Evolutionary conservation across 129 eudicot genomes (phyloP).

Genomic region (sunflower (Helianthus annuus)): DNA sequence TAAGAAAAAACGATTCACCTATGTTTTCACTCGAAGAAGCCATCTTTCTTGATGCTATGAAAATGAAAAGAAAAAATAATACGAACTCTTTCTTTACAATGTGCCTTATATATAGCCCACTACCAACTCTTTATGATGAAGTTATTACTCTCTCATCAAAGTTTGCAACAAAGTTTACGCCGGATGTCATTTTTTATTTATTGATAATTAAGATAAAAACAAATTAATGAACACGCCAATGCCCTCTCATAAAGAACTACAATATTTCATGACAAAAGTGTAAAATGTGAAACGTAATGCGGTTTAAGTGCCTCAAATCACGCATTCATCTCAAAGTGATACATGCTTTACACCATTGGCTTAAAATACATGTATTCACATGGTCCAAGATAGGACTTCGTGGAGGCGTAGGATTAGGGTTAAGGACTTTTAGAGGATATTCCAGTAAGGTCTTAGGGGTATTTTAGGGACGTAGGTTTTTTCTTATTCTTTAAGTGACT

Average conservation of each 20-base stretch:
- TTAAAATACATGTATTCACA: neutral
- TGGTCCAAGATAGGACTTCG: too few relatives aligned
- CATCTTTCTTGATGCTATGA: conserved; percentile 24
- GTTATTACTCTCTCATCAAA: neutral
- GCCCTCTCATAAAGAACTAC: neutral
- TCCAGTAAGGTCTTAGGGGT: too few relatives aligned
- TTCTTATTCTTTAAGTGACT: too few relatives aligned
- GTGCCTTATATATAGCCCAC: conserved; percentile 4
- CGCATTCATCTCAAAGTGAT: neutral
- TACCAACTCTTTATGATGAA: neutral
- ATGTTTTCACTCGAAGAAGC: conserved; percentile 23
- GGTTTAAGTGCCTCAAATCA: neutral
- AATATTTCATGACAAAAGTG: neutral
- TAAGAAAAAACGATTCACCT: conserved; percentile 8
- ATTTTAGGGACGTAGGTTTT: too few relatives aligned
- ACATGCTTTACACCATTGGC: neutral
- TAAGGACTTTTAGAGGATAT: too few relatives aligned
- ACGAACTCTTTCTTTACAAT: conserved; percentile 15
- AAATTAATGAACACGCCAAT: neutral
- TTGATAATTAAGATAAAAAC: neutral
- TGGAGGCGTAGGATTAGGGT: too few relatives aligned
- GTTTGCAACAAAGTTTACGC: neutral
- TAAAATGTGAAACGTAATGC: neutral
- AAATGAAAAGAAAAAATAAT: neutral
- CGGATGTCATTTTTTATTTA: neutral